A percentile compares a stretch with the other conserved stretches of the same genome.
These are phyloP conservation scores for Eucalyptus pumila DNA, from an alignment of 345 rosid genomes.

Conservation along the genomic window DNA sequence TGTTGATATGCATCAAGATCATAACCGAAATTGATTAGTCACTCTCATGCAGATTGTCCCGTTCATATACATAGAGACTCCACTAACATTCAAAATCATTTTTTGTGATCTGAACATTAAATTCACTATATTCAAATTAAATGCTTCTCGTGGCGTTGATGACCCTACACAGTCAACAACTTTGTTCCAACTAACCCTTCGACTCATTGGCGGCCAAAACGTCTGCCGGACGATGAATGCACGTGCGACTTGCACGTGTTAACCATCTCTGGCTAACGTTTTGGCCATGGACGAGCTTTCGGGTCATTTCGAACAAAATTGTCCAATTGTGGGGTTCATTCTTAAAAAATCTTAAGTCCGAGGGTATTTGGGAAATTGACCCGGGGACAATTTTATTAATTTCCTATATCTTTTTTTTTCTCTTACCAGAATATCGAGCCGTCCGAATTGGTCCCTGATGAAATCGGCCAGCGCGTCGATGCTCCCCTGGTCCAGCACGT, in stretches of 20 bases:
- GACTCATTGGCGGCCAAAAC: neutral
- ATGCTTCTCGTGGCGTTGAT: neutral
- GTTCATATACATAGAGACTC: neutral
- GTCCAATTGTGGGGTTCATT: neutral
- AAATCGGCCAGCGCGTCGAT: conserved; percentile 11
- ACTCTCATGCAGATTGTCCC: neutral
- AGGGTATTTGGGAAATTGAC: neutral
- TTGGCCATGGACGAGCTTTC: neutral
- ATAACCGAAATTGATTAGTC: neutral
- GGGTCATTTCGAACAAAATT: neutral
- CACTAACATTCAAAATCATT: neutral
- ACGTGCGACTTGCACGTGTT: neutral
- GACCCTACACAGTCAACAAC: neutral
- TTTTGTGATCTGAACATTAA: neutral
- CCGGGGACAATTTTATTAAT: neutral
- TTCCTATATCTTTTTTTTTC: neutral
- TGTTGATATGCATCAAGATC: accelerated
- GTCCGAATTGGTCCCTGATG: conserved; percentile 13
- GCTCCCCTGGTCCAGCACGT: conserved; percentile 28
- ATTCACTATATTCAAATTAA: neutral
- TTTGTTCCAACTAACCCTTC: neutral
- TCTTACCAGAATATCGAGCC: conserved; percentile 35
- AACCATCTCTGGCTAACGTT: neutral
- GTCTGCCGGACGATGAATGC: neutral
- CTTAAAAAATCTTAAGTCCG: neutral